Evolutionary conservation across 2,329 filamentous ascomycete genomes (phyloP), one percentile per base, ranked within the genome.

Genomic region (Paramyrothecium sp.): DNA sequence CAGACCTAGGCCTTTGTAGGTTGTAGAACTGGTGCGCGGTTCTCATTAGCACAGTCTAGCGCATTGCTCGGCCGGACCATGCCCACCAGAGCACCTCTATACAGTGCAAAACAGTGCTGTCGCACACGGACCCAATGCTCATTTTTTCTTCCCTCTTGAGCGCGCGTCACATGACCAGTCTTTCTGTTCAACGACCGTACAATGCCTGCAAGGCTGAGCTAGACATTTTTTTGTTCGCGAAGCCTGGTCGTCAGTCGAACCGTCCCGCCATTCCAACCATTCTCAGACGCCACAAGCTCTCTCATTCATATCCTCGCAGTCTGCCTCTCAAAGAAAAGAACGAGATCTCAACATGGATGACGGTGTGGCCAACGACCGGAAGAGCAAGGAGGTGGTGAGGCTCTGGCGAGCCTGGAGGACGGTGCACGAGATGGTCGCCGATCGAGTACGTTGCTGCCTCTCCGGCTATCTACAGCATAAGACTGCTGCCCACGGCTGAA

Each of bases 341-440:
- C 41, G 19, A 46, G 41, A 46, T 17, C 22, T 30, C 49, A 23
- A 22, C 22, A 78, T 78, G 75, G 74, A 76, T 63, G 69, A 70
- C 66, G 73, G 59, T 49, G 75, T 79, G 71, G 75, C 78, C 54
- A 80, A 80, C 56, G 74, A 80, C 49, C 77, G 76, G 62, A 81
- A 79, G 72, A 74, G 78, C 63, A 81, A 82, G 71, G 77, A 80
- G 73, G 74, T 82, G 52, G 78, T 83, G 68, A 87, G 90, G 71
- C 86, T 97, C 65, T 99, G 95, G 94, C 90, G 94, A 75, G 92
- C 93, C 67, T 96, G 91, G 86, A 87, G 88, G 75, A 99, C 95
- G 10, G 88, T 92, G 52, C 92, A 96, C 75, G 91, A 99, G 82
- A 96, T 99, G 94, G 89, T 95, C 66, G 82, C 85, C 60, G 95